phyloP scores from a whole-genome alignment of 2,329 filamentous ascomycete genomes.

The Stagonosporopsis tanaceti region DNA sequence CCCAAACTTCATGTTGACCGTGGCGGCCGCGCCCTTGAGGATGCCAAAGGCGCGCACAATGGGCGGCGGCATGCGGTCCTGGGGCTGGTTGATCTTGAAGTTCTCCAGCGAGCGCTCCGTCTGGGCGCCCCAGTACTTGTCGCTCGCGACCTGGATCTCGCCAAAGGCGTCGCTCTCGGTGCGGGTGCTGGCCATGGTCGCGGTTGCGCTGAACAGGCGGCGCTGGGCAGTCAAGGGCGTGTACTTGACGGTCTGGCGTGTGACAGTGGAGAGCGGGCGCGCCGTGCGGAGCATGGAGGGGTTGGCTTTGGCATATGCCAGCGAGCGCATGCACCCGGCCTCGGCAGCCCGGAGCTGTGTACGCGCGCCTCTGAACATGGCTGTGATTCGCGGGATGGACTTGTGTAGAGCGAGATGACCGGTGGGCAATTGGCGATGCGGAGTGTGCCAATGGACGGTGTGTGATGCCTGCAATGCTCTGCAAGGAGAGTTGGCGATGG shows the following conservation, averaged over 20 bases:
- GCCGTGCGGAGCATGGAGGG: constrained; percentile 40
- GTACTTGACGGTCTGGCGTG: constrained; percentile 27
- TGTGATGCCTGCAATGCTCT: constrained; percentile 12
- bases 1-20: constrained; percentile 93
- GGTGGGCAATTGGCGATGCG: constrained; percentile 3
- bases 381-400: constrained; percentile 18
- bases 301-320: constrained; percentile 47
- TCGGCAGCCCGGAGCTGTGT: constrained; percentile 47
- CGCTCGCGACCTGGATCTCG: constrained; percentile 87
- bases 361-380: constrained; percentile 48
- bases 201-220: constrained; percentile 45
- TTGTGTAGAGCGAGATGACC: constrained; percentile 1
- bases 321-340: constrained; percentile 42
- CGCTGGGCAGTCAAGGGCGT: constrained; percentile 31
- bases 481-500: constrained; percentile 4
- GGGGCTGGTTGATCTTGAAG: constrained; percentile 99
- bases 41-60: constrained; percentile 95
- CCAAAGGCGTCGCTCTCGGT: constrained; percentile 98
- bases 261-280: constrained; percentile 40
- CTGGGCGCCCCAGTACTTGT: constrained; percentile 99
- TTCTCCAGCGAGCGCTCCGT: constrained; percentile 95
- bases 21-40: constrained; percentile 93
- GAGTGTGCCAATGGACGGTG: constrained; percentile 18
- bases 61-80: constrained; percentile 96
- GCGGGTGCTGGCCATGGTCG: constrained; percentile 63